Evolutionary conservation across 75 land plant species (phyloP), one percentile per base, ranked within the genome.

Genomic region (Picea glauca): DNA sequence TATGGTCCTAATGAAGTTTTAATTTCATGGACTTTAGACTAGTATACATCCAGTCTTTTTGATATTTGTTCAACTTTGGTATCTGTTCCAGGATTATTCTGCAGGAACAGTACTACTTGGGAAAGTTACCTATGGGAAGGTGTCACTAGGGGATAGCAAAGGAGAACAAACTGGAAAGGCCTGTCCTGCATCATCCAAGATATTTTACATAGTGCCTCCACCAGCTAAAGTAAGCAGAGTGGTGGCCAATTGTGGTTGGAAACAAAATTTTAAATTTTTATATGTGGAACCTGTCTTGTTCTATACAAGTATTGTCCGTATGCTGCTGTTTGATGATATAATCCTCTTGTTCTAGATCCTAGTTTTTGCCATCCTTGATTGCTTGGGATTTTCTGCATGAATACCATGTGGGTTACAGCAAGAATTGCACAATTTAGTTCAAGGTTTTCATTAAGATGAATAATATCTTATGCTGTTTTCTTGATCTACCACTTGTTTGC

Each of bases 191-290:
- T 82, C 86, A 58, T 95, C 89, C 79, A 77, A 78, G 17, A 79
- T 97, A 20, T 85, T 87, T 62, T 94, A 83, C 77, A 11, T 94
- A 60, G 80, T 97, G 20, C 95, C 99, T 67, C 94, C 99, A 77
- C 74, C 83, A 58, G 62, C 80, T n/a, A 87, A 87, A 84, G 88
- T 87, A 50, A n/a, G 9, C 12, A 68, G 50, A 35, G 13, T 68
- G 50, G 3, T 38, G 40, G 21, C 40, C 21, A 17, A 9, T 68
- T 68, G 46, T 68, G 50, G 17, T 32, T 13, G 31, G 32, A 64
- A 14, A 64, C 8, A 14, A 9, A 32, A 64, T 31, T 64, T 64
- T 4, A 14, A 64, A 63, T 2, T 13, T 62, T 2, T 64, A 31
- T 30, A 11, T 30, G 3, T 3, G 3, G 32, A 30, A 64, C 1